Evolutionary conservation across 441 rosid species (phyloP).

Genomic region (Gossypium trilobum): DNA sequence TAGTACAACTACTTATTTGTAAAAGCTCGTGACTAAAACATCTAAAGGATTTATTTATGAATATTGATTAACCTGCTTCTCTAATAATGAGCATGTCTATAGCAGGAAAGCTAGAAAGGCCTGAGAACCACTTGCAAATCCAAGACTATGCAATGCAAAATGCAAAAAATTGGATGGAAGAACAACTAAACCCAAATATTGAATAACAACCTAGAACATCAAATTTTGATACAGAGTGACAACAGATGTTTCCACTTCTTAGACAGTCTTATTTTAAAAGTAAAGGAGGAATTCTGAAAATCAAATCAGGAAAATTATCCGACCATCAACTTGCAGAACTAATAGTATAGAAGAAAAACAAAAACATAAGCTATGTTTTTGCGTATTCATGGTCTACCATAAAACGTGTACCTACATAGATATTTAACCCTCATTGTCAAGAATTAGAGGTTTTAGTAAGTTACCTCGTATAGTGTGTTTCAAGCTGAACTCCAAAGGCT

Average conservation of each 20-base stretch:
- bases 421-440: not conserved
- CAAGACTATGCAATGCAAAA: not conserved
- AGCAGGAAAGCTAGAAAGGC: not conserved
- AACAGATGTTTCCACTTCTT: not conserved
- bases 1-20: not conserved
- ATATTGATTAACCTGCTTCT: not conserved
- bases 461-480: constrained; percentile 70
- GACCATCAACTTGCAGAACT: not conserved
- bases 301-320: not conserved
- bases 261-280: not conserved
- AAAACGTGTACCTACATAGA: constrained; percentile 1
- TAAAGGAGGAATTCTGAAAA: not conserved
- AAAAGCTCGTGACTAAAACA: not conserved
- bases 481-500: constrained; percentile 78
- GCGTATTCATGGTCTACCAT: not conserved
- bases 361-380: not conserved
- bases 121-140: constrained; percentile 1
- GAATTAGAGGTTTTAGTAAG: not conserved
- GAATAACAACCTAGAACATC: not conserved
- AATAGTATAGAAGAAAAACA: not conserved
- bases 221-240: not conserved
- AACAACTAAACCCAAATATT: not conserved
- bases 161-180: not conserved
- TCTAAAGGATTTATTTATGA: not conserved
- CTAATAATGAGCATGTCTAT: not conserved